Evolutionary conservation across 768 basidiomycete genomes (phyloP).

Genomic region (Termitomyces eurrhizus): DNA sequence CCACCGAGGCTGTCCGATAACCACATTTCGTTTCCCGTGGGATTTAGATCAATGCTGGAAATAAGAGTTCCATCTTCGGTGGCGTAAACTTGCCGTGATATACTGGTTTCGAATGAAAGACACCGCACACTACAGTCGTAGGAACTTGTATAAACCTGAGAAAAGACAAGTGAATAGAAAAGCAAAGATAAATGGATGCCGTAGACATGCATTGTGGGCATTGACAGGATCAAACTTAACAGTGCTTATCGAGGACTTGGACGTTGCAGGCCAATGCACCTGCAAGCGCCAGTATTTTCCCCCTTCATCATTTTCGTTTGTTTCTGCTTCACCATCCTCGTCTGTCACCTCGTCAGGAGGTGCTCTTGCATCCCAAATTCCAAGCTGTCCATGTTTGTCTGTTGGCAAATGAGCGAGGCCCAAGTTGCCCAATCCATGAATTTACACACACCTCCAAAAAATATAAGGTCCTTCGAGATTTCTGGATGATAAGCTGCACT

Average conservation of each 20-base stretch:
- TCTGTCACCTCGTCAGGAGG: constrained; percentile 59
- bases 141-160: constrained; percentile 73
- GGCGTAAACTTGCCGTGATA: constrained; percentile 66
- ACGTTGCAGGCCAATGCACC: constrained; percentile 77
- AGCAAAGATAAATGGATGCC: not conserved
- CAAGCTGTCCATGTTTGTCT: constrained; percentile 84
- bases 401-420: not conserved
- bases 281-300: constrained; percentile 82
- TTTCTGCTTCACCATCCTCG: constrained; percentile 52
- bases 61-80: constrained; percentile 56
- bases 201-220: constrained; percentile 57
- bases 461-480: constrained; percentile 74
- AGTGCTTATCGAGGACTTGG: constrained; percentile 75
- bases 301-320: constrained; percentile 43
- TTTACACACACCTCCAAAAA: constrained; percentile 67
- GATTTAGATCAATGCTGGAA: constrained; percentile 65
- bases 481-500: constrained; percentile 82
- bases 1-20: constrained; percentile 73
- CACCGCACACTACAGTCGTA: constrained; percentile 79
- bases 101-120: constrained; percentile 67
- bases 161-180: not conserved
- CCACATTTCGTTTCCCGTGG: constrained; percentile 79
- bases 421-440: not conserved
- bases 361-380: constrained; percentile 85
- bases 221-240: constrained; percentile 76